Evolutionary conservation across 2,329 filamentous ascomycete species (phyloP).

Genomic region (Cladosporium sp.): DNA sequence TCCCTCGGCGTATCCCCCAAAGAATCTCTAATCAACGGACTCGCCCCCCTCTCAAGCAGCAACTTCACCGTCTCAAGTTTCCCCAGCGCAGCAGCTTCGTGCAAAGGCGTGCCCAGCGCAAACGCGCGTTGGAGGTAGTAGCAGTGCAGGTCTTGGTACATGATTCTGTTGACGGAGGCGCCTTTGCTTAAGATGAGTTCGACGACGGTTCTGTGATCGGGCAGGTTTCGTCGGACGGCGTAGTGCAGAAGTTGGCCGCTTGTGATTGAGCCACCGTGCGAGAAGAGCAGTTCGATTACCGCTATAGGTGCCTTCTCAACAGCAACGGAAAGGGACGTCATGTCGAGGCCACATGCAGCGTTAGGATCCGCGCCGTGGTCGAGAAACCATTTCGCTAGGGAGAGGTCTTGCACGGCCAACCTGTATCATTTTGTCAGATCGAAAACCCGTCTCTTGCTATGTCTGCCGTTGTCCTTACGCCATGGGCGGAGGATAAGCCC

Average conservation of each 20-base stretch:
- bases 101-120: neutral
- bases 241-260: conserved; percentile 6
- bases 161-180: neutral
- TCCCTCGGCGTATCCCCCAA: no score
- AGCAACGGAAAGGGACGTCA: conserved; percentile 2
- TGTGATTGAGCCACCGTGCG: neutral
- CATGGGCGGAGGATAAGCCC: conserved; percentile 7
- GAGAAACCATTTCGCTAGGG: conserved; percentile 2
- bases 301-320: neutral
- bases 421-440: conserved; percentile 3
- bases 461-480: conserved; percentile 7
- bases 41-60: neutral
- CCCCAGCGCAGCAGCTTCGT: neutral
- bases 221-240: neutral
- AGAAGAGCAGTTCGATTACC: conserved; percentile 5
- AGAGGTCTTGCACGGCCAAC: neutral
- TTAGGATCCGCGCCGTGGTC: conserved; percentile 5
- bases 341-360: conserved; percentile 3
- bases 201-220: neutral
- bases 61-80: neutral
- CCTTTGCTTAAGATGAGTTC: neutral
- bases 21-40: neutral
- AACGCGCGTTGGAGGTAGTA: neutral
- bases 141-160: neutral
- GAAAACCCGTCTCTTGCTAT: neutral